These are phyloP conservation scores for Penicillium brevicompactum DNA, from an alignment of 2,329 filamentous ascomycete genomes.

Conservation along the genomic window DNA sequence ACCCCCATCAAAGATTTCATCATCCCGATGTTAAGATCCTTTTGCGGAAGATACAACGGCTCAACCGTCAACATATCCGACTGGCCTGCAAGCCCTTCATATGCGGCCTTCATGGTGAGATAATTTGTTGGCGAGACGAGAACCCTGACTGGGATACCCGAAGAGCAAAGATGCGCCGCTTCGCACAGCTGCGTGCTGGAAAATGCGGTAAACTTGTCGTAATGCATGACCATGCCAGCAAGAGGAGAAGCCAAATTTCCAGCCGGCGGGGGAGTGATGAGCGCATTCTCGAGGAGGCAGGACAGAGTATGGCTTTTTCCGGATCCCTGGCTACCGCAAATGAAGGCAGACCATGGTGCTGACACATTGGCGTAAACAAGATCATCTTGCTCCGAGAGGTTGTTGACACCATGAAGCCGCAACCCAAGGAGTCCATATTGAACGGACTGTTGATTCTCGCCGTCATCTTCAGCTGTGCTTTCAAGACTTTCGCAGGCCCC, in stretches of 20 bases:
- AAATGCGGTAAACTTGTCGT: slow-evolving; percentile 49
- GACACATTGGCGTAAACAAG: slow-evolving; percentile 50
- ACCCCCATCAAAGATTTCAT: slow-evolving; percentile 61
- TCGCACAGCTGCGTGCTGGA: slow-evolving; percentile 51
- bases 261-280: slow-evolving; percentile 35
- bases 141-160: slow-evolving; percentile 51
- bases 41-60: slow-evolving; percentile 50
- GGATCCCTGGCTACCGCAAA: slow-evolving; percentile 65
- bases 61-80: slow-evolving; percentile 39
- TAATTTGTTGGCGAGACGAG: slow-evolving; percentile 56
- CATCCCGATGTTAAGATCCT: slow-evolving; percentile 53
- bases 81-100: slow-evolving; percentile 40
- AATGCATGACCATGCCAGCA: slow-evolving; percentile 59
- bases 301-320: slow-evolving; percentile 65
- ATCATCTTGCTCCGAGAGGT: neutral
- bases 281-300: slow-evolving; percentile 55
- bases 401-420: neutral
- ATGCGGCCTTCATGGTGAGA: slow-evolving; percentile 43
- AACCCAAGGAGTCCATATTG: slow-evolving; percentile 5
- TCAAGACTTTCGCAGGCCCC: neutral
- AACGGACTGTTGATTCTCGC: neutral
- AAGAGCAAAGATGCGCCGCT: slow-evolving; percentile 56
- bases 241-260: slow-evolving; percentile 52
- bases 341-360: slow-evolving; percentile 60
- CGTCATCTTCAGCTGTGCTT: neutral